These are phyloP conservation scores for Paulownia fortunei DNA, from an alignment of 257 asterid species.

Conservation along the genomic window DNA sequence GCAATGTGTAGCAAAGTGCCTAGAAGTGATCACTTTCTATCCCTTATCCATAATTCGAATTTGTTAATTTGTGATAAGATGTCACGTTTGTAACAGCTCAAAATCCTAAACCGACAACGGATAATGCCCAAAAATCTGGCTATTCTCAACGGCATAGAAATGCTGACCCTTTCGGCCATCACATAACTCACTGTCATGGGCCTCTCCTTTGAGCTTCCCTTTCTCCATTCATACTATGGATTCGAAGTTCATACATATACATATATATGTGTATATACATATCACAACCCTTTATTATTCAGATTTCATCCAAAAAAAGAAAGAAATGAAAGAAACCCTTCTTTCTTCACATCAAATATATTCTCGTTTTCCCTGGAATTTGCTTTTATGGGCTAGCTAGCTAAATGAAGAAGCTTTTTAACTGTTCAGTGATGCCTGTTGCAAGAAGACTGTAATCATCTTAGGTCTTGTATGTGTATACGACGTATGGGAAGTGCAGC, in stretches of 20 bases:
- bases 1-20: conserved; percentile 37
- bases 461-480: conserved; percentile 48
- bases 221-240: neutral
- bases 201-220: neutral
- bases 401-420: neutral
- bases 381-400: neutral
- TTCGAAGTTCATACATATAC: too few species aligned
- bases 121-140: conserved; percentile 36
- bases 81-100: conserved; percentile 39
- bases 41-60: conserved; percentile 42
- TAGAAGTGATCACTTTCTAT: conserved; percentile 40
- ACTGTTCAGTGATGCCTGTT: neutral
- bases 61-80: conserved; percentile 33
- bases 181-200: neutral
- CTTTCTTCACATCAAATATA: neutral
- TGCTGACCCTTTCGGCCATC: conserved; percentile 27
- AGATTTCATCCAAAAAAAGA: neutral
- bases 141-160: conserved; percentile 33
- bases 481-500: conserved; percentile 49
- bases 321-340: neutral
- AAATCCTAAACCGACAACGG: conserved; percentile 2
- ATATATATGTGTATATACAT: neutral
- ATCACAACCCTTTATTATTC: neutral
- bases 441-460: conserved; percentile 33
- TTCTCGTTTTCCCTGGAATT: neutral